Conservation (phyloP, 2,329 filamentous ascomycete species). For the Rhynchosporium agropyri region DNA sequence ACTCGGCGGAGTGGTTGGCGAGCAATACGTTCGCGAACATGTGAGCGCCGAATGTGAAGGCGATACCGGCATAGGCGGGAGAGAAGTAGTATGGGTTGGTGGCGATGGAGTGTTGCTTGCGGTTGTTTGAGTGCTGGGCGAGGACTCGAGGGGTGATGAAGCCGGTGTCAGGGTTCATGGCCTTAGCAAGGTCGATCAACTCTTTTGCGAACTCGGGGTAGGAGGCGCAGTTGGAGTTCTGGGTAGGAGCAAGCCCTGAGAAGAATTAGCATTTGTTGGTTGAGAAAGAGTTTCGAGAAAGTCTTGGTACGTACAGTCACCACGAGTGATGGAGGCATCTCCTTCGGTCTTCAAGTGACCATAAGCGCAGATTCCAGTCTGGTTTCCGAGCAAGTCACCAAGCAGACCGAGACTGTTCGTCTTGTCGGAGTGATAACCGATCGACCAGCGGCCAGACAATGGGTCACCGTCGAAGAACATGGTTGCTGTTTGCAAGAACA, state of each 20-base stretch:
- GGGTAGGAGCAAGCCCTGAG: conserved; percentile 21
- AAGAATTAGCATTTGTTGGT: not conserved
- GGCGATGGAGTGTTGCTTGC: conserved; percentile 37
- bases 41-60: conserved; percentile 35
- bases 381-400: conserved; percentile 26
- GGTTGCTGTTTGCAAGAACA: conserved; percentile 26
- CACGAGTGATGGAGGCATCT: conserved; percentile 29
- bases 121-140: conserved; percentile 25
- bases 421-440: conserved; percentile 26
- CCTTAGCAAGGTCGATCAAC: conserved; percentile 27
- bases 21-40: conserved; percentile 40
- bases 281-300: not conserved
- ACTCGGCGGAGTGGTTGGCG: conserved; percentile 36
- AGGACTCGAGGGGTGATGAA: conserved; percentile 28
- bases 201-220: conserved; percentile 29
- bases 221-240: conserved; percentile 32
- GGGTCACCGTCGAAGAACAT: conserved; percentile 32
- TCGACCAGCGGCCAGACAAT: conserved; percentile 27
- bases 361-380: conserved; percentile 29
- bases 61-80: conserved; percentile 38
- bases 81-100: conserved; percentile 42
- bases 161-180: conserved; percentile 16
- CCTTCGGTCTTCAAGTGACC: conserved; percentile 29
- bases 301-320: conserved; percentile 18
- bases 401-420: conserved; percentile 24